A percentile compares a stretch with the other conserved stretches of the same genome.
Conservation (phyloP, 192 early-diverging fungal genomes). For the Linnemannia hyalina region DNA sequence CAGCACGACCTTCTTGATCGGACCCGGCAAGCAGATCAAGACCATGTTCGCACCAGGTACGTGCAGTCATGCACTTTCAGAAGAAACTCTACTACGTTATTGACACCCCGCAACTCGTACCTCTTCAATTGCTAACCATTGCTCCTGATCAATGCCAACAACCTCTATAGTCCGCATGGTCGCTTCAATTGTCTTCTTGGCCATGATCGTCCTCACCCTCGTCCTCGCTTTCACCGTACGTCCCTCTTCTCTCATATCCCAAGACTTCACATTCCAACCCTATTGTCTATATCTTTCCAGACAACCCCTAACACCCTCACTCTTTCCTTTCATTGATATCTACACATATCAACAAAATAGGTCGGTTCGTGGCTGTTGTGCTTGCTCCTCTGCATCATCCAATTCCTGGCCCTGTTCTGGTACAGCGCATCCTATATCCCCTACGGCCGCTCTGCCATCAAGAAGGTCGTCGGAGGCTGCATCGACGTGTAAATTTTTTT, state of each 20-base stretch:
- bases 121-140: neutral
- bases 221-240: slow-evolving; percentile 78
- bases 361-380: slow-evolving; percentile 75
- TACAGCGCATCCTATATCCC: slow-evolving; percentile 94
- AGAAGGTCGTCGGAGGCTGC: slow-evolving; percentile 67
- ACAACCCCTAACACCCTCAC: too few species aligned
- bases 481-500: slow-evolving; percentile 48
- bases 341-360: slow-evolving; percentile 25
- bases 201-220: slow-evolving; percentile 77
- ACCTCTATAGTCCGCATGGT: slow-evolving; percentile 71
- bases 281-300: neutral
- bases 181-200: slow-evolving; percentile 81
- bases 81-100: neutral
- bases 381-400: slow-evolving; percentile 85
- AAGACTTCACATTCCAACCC: neutral
- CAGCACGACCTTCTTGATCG: slow-evolving; percentile 91
- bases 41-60: slow-evolving; percentile 81
- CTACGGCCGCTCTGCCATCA: slow-evolving; percentile 80
- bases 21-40: slow-evolving; percentile 88
- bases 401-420: slow-evolving; percentile 93
- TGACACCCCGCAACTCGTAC: slow-evolving; percentile 34
- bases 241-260: neutral
- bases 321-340: neutral
- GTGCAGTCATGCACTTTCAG: neutral
- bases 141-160: neutral